phyloP scores from a whole-genome alignment of 1,284 basidiomycete genomes.

The Vanrija sp. region DNA sequence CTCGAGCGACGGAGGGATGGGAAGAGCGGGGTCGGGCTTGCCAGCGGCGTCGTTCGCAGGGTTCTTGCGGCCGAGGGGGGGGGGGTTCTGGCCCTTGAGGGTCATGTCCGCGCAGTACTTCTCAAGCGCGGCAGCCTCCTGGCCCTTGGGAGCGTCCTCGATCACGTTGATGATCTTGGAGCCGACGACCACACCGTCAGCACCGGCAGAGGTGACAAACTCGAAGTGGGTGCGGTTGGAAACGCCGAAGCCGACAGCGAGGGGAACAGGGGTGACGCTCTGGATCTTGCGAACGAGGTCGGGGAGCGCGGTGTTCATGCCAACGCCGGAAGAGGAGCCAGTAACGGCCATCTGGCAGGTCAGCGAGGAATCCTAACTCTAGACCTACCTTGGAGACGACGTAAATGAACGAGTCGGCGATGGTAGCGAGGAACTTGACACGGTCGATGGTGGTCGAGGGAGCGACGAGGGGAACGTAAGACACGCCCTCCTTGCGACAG shows the following conservation, averaged over 20 bases:
- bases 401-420: constrained; percentile 97
- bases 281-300: constrained; percentile 71
- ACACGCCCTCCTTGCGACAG: constrained; percentile 75
- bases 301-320: constrained; percentile 71
- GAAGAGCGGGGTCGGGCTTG: constrained; percentile 38
- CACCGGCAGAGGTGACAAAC: constrained; percentile 74
- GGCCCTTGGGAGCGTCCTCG: constrained; percentile 58
- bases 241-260: constrained; percentile 96
- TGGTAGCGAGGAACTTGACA: constrained; percentile 83
- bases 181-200: constrained; percentile 93
- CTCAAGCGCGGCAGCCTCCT: constrained; percentile 63
- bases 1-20: constrained; percentile 35
- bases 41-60: constrained; percentile 16
- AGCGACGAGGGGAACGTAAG: constrained; percentile 94
- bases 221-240: constrained; percentile 90
- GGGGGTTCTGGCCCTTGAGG: constrained; percentile 56
- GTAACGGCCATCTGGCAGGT: constrained; percentile 86
- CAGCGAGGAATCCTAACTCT: not conserved
- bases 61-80: constrained; percentile 31
- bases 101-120: constrained; percentile 69
- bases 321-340: constrained; percentile 73
- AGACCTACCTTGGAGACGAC: constrained; percentile 76
- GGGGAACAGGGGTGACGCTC: constrained; percentile 66
- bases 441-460: constrained; percentile 85
- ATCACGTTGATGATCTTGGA: constrained; percentile 79